Base-by-base conservation (phyloP, 768 basidiomycete genomes). In the Lanmaoa pseudosensibilis region DNA sequence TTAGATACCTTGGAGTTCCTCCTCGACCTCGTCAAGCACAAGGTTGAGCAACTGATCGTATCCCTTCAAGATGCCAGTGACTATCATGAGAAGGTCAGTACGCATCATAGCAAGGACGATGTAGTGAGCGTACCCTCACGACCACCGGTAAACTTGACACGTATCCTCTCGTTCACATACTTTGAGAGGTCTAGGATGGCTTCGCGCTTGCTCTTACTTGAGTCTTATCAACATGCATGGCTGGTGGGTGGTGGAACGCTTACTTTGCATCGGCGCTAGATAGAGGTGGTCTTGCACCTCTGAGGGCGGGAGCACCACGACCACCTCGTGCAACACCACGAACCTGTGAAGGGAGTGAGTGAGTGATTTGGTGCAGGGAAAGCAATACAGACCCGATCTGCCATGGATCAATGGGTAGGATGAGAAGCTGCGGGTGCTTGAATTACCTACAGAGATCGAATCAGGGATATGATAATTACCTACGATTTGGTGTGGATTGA, bases 81-180 rank as follows among this genome's bases (percentile, higher is more conserved):
- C 96, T 98, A 65, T 57, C 21, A 48, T 34, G 34, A 16, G 39
- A 15, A 25, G 23, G 46, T 61, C 33, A 53, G 41, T 5, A n/a
- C n/a, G 38, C 3, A 38, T 52, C 38, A 54, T 15, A 11, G 13
- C 40, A 21, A 13, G 32, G 40, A n/a, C 16, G 21, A 23, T 9
- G 16, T 4, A 13, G 13, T 2, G 4, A 66, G 65, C 56, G 49
- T 58, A 92, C 95, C 94, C 83, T 99, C 94, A 39, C 97, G 78
- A 38, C 96, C 96, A 43, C 97, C 97, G n/a, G 93, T 93, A 69
- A 99, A 98, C 74, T 97, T 98, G 67, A 98, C 94, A 54, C 93
- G 78, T 69, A 99, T 92, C 59, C 85, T 83, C 73, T 94, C 87
- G 72, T 96, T 91, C 50, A 90, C 89, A 65, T 97, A 98, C 73